phyloP scores from a whole-genome alignment of 2,329 filamentous ascomycete genomes.

The Fusarium sp. region DNA sequence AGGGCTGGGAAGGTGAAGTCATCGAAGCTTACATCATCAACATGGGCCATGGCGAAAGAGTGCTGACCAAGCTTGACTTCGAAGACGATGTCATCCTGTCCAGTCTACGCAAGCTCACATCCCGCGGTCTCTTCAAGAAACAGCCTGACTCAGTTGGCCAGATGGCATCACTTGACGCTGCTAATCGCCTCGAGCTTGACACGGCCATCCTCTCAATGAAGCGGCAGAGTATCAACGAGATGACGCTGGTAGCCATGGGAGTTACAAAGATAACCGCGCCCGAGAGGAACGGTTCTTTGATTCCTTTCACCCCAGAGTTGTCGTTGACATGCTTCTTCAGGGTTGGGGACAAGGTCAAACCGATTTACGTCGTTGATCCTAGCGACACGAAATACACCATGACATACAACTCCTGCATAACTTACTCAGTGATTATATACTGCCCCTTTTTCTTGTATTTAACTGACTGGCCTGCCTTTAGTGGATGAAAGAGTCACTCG shows the following conservation, averaged over 20 bases:
- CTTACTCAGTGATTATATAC: too few relatives aligned
- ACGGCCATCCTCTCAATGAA: background rate
- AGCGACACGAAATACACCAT: too few relatives aligned
- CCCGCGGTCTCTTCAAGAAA: background rate
- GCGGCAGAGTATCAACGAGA: fast-evolving
- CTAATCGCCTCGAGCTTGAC: fast-evolving
- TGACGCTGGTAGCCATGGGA: background rate
- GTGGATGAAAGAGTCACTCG: too few relatives aligned
- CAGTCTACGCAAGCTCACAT: fast-evolving
- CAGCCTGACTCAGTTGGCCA: too few relatives aligned
- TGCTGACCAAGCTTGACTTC: background rate
- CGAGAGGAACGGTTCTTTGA: too few relatives aligned
- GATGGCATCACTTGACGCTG: background rate
- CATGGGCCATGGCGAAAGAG: background rate
- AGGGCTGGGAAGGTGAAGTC: background rate
- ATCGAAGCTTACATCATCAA: background rate
- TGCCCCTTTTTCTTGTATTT: too few relatives aligned
- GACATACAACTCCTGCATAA: too few relatives aligned
- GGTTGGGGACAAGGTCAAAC: too few relatives aligned
- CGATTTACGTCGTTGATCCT: too few relatives aligned
- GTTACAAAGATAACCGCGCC: background rate
- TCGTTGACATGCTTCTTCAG: too few relatives aligned
- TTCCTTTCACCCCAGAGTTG: too few relatives aligned
- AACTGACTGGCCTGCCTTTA: too few relatives aligned
- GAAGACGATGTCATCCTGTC: background rate